Base-by-base conservation (phyloP, 2,329 filamentous ascomycete species). In the Aureobasidium pullulans region DNA sequence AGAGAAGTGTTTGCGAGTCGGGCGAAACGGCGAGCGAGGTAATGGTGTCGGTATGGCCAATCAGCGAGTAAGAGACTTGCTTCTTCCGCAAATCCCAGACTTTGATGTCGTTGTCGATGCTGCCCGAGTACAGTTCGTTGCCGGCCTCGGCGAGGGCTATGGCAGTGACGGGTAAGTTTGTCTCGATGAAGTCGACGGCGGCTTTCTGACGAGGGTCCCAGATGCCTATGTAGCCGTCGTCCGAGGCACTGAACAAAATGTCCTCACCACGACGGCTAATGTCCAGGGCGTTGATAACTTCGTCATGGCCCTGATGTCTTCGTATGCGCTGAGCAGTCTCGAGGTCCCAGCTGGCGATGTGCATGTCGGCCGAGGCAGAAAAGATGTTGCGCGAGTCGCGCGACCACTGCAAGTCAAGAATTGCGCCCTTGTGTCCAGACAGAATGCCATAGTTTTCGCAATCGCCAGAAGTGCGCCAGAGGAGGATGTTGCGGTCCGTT, bases 51-150 rank as follows among this genome's bases (percentile, higher is more conserved):
- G 85, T 87, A 72, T 99, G 94, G 0, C 94, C 94, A 11, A 88
- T 75, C 80, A 99, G 86, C 1, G 88, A 87, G 73, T 97, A 96
- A 6, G 90, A 85, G 2, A 95, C 83, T 6, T 87, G 83, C 74
- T 95, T 91, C 78, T 96, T 97, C 65, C 94, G 85, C 69, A 97
- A 76, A 73, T 99, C 94, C 93, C 94, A 99, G 19, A 96, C 92
- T 67, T 92, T 90, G 71, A 99, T 96, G 67, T 95, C 91, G 70
- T 97, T 96, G 76, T 97, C 94, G 66, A 99, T 96, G 23, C 92
- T 89, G 48, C 93, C 93, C 6, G 89, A 88, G 73, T 94, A 99
- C 29, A 99, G 84, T 75, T 97, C 94, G 71, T 96, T 96, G 16
- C 94, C 94, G 1, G 93, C 91, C 71, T 96, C 91, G 0, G 92